Percentiles rank a stretch among this genome's conserved stretches.
phyloP scores from a whole-genome alignment of 2,329 filamentous ascomycete species.

The Elsinoe ampelina region DNA sequence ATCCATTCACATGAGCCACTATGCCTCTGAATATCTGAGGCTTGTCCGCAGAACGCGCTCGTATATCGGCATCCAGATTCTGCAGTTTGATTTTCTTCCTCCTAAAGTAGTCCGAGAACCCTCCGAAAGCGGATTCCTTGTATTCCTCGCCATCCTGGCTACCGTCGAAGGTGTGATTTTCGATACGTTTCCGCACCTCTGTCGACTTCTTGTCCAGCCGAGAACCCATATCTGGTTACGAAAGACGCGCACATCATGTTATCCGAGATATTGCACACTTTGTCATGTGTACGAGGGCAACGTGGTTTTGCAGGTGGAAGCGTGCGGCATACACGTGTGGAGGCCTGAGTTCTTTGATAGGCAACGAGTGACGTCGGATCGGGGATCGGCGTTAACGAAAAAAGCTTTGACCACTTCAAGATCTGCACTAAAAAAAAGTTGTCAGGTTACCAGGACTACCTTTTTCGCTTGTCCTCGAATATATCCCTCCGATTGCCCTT shows the following conservation, averaged over 20 bases:
- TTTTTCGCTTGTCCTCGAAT: slow-evolving; percentile 6
- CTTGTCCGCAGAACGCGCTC: slow-evolving; percentile 57
- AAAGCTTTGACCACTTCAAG: background rate
- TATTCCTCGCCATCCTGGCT: slow-evolving; percentile 88
- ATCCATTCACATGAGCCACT: slow-evolving; percentile 87
- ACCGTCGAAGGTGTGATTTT: slow-evolving; percentile 58
- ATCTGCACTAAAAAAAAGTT: slow-evolving; percentile 5
- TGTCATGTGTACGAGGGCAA: background rate
- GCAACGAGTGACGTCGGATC: slow-evolving; percentile 1
- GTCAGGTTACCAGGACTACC: background rate
- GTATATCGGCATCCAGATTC: slow-evolving; percentile 78
- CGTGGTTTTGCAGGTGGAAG: background rate
- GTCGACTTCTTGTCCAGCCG: slow-evolving; percentile 51
- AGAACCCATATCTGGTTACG: slow-evolving; percentile 46
- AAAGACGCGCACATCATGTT: background rate
- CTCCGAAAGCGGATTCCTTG: slow-evolving; percentile 73
- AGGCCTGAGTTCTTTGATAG: background rate
- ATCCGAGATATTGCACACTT: background rate
- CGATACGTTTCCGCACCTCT: slow-evolving; percentile 54
- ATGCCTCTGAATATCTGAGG: slow-evolving; percentile 84
- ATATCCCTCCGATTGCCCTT: slow-evolving; percentile 8
- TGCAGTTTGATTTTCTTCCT: slow-evolving; percentile 96
- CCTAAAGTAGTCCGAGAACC: slow-evolving; percentile 84
- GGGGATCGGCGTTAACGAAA: background rate
- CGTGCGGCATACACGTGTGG: background rate